Conservation (phyloP, 805 yeast species). For the Wickerhamiella brachini region DNA sequence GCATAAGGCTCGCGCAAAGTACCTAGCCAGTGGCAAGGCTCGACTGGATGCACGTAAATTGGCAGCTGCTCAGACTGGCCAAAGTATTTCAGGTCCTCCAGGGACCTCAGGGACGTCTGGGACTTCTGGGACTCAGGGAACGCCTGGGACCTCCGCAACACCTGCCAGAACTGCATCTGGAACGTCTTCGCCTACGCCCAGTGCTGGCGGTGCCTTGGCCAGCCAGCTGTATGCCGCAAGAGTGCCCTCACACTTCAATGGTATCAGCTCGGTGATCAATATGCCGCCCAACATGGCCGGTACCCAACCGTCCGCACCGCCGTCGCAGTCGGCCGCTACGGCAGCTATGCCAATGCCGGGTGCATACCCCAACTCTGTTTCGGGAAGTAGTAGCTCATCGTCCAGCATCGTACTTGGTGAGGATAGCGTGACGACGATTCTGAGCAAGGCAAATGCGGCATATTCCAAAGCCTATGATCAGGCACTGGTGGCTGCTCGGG, state of each 20-base stretch:
- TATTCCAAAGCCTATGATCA: conserved; percentile 14
- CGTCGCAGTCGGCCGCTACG: neutral
- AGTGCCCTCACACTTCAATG: neutral
- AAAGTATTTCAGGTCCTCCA: neutral
- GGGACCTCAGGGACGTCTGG: too few relatives aligned
- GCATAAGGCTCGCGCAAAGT: conserved; percentile 22
- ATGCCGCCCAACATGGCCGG: neutral
- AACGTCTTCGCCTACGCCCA: too few relatives aligned
- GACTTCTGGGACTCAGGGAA: too few relatives aligned
- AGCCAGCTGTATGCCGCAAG: conserved; percentile 2
- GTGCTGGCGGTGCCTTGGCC: neutral
- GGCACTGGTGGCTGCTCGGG: conserved; percentile 5
- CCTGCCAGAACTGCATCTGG: too few relatives aligned
- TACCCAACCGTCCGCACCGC: neutral
- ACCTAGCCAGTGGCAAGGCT: conserved; percentile 18
- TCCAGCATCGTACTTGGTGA: neutral
- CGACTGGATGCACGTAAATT: conserved; percentile 5
- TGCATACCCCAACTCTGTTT: neutral
- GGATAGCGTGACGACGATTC: conserved; percentile 13
- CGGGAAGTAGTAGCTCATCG: neutral
- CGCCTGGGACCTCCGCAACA: too few relatives aligned
- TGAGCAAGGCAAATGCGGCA: conserved; percentile 11
- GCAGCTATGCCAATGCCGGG: neutral
- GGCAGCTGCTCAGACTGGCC: conserved; percentile 2
- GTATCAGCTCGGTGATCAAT: neutral